phyloP scores from a whole-genome alignment of 495 filamentous ascomycete species.

The Darksidea phi region DNA sequence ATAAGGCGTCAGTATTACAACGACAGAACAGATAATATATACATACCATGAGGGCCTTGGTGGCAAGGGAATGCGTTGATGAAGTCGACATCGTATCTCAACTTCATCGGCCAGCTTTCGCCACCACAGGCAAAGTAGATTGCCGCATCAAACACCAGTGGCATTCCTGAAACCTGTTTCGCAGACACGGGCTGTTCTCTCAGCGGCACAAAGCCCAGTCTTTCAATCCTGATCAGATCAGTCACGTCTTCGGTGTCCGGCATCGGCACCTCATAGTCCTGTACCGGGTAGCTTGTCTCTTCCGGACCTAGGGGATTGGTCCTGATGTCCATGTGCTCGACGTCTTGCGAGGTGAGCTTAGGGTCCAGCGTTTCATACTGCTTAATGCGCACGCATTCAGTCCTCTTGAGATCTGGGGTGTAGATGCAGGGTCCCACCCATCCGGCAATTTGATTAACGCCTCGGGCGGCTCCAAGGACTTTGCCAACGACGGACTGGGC shows the following conservation, averaged over 20 bases:
- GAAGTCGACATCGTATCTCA: conserved; percentile 65
- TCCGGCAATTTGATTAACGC: conserved; percentile 44
- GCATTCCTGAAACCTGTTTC: conserved; percentile 37
- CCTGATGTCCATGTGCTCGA: conserved; percentile 58
- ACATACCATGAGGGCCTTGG: conserved; percentile 60
- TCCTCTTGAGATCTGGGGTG: conserved; percentile 58
- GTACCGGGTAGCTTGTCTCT: conserved; percentile 57
- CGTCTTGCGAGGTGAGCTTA: conserved; percentile 52
- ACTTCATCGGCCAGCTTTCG: conserved; percentile 59
- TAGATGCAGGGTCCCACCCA: conserved; percentile 70
- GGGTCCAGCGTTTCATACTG: conserved; percentile 50
- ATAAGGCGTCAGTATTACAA: neutral
- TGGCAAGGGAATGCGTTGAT: conserved; percentile 65
- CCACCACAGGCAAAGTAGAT: conserved; percentile 67
- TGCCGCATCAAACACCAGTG: conserved; percentile 58
- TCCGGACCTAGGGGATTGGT: conserved; percentile 64
- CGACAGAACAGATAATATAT: neutral
- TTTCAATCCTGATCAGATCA: conserved; percentile 65
- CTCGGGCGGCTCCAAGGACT: conserved; percentile 55
- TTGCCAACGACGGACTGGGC: conserved; percentile 68
- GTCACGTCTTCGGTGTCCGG: conserved; percentile 54
- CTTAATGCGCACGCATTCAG: conserved; percentile 62
- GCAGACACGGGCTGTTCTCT: conserved; percentile 30
- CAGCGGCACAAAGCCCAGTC: conserved; percentile 52
- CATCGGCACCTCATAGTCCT: conserved; percentile 58